Evolutionary conservation across 257 asterid species (phyloP).

Genomic region (Solanum chiquidenum): DNA sequence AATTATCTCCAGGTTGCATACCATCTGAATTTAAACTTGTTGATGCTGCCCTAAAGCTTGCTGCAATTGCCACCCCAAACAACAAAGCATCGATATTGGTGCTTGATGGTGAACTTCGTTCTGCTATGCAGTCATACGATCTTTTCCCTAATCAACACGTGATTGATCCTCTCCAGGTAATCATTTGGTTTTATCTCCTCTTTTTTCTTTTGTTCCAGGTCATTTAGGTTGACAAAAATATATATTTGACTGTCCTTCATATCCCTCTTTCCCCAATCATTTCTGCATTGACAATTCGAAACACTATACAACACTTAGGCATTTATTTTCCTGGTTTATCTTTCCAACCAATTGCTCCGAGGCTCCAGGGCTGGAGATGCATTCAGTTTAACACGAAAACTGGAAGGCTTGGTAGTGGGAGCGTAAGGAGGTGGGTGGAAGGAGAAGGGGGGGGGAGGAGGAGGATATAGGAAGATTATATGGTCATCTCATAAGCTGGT

Average conservation of each 20-base stretch:
- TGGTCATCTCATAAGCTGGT: not conserved
- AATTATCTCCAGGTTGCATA: constrained; percentile 66
- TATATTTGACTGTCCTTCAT: not conserved
- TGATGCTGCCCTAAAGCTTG: constrained; percentile 77
- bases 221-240: not conserved
- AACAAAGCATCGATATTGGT: constrained; percentile 26
- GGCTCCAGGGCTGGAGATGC: not conserved
- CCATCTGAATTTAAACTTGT: constrained; percentile 65
- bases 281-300: not conserved
- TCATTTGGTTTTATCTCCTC: not conserved
- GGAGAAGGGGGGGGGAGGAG: not conserved
- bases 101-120: constrained; percentile 51
- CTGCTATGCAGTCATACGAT: constrained; percentile 41
- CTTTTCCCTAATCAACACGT: constrained; percentile 36
- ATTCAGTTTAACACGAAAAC: not conserved
- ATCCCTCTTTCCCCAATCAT: not conserved
- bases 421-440: not conserved
- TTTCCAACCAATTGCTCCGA: not conserved
- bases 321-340: not conserved
- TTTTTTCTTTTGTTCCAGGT: not conserved
- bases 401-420: not conserved
- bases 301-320: not conserved
- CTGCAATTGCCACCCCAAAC: constrained; percentile 69
- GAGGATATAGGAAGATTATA: not conserved
- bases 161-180: constrained; percentile 84